Conservation (phyloP, 495 filamentous ascomycete genomes). For the Podospora conica region DNA sequence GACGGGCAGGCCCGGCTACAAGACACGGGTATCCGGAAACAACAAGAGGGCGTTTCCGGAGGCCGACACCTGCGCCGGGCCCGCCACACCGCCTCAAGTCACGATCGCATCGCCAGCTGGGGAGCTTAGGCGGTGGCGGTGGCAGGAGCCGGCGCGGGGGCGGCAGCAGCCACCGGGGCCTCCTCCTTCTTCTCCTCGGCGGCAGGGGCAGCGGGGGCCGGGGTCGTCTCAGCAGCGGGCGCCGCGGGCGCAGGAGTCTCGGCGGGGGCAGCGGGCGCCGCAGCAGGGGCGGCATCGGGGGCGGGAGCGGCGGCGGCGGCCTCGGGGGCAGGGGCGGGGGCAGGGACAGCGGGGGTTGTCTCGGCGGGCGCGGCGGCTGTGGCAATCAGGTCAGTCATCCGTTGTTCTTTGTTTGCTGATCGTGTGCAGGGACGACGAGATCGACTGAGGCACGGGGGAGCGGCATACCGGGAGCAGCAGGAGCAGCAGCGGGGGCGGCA, state of each 20-base stretch:
- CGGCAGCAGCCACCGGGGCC: conserved; percentile 12
- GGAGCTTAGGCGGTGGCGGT: conserved; percentile 9
- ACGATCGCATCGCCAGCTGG: neutral
- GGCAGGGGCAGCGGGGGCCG: conserved; percentile 7
- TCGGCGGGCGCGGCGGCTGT: conserved; percentile 7
- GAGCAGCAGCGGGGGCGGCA: conserved; percentile 11
- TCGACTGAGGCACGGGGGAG: neutral
- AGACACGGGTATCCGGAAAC: neutral
- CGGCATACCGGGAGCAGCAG: conserved; percentile 11
- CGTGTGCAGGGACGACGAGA: neutral
- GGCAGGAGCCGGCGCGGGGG: conserved; percentile 12
- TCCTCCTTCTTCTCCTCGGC: conserved; percentile 19
- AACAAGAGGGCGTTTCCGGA: neutral
- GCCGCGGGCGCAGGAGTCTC: conserved; percentile 5
- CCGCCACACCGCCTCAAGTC: neutral
- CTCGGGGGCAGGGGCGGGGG: neutral
- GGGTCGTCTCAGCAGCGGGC: conserved; percentile 3
- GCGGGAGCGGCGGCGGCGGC: neutral
- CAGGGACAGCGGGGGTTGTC: conserved; percentile 12
- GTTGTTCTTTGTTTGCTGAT: neutral
- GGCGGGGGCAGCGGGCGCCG: conserved; percentile 3
- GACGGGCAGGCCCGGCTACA: neutral
- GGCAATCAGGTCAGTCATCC: neutral
- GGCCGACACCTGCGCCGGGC: neutral
- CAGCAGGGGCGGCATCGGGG: neutral